phyloP scores from a whole-genome alignment of 768 basidiomycete species.

The Chalciporus sphaerocephalus region DNA sequence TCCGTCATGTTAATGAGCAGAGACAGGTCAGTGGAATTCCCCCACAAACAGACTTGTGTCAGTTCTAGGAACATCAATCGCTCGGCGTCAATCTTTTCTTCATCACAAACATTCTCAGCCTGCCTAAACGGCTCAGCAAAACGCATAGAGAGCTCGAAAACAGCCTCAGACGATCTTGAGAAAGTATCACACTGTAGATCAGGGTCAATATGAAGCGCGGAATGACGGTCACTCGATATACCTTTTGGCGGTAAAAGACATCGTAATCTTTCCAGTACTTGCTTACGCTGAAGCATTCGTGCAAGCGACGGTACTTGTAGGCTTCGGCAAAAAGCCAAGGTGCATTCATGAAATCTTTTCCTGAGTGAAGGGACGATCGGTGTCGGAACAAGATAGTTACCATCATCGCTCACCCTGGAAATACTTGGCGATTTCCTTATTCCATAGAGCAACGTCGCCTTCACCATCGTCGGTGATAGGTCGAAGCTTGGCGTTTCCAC shows the following conservation, averaged over 20 bases:
- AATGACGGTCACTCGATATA: constrained; percentile 20
- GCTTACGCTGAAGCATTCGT: constrained; percentile 89
- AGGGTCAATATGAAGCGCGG: constrained; percentile 6
- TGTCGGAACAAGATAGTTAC: neutral
- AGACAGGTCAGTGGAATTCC: constrained; percentile 93
- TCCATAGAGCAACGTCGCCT: constrained; percentile 92
- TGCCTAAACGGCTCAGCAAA: constrained; percentile 83
- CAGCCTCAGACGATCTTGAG: constrained; percentile 85
- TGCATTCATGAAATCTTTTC: constrained; percentile 91
- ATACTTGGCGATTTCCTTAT: constrained; percentile 93
- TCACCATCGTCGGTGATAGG: constrained; percentile 89
- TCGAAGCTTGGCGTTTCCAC: constrained; percentile 75
- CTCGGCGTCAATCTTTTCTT: constrained; percentile 62
- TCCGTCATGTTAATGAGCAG: constrained; percentile 97
- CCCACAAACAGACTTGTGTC: constrained; percentile 96
- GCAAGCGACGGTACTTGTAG: constrained; percentile 86
- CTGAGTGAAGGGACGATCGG: constrained; percentile 30
- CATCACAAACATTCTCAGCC: constrained; percentile 45
- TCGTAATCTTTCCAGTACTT: constrained; percentile 89
- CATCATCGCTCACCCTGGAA: constrained; percentile 63
- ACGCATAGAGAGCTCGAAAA: constrained; percentile 89
- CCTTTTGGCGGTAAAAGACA: constrained; percentile 93
- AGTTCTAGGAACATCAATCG: constrained; percentile 87
- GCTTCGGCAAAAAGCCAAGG: constrained; percentile 97
- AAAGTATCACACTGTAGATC: constrained; percentile 80